Evolutionary conservation across 2,329 filamentous ascomycete genomes (phyloP).

Genomic region (Lachnellula subtilissima): DNA sequence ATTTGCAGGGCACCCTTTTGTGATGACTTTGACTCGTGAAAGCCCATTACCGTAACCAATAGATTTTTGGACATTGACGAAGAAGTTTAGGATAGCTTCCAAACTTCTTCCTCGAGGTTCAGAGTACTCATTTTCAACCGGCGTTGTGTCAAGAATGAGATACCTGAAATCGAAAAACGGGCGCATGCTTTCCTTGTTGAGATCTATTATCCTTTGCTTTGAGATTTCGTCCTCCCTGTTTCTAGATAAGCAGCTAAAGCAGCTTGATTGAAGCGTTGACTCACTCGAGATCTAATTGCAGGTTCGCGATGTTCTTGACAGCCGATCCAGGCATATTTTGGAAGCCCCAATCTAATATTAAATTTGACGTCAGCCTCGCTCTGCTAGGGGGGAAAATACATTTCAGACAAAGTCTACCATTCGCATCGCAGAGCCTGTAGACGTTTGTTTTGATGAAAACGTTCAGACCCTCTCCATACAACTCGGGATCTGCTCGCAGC

Average conservation of each 20-base stretch:
- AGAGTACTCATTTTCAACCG: not conserved
- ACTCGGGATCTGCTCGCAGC: not conserved
- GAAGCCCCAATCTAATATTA: not conserved
- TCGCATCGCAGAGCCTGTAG: not conserved
- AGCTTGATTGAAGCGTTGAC: not conserved
- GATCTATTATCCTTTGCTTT: not conserved
- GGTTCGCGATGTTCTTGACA: not conserved
- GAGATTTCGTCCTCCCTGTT: not conserved
- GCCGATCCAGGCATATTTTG: not conserved
- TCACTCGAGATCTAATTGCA: not conserved
- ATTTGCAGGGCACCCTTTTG: not conserved
- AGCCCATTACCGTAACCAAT: not conserved
- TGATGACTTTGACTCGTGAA: not conserved
- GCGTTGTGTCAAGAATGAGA: not conserved
- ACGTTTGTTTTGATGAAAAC: not conserved
- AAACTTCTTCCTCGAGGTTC: not conserved
- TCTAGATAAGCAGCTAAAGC: not conserved
- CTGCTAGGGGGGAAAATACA: not conserved
- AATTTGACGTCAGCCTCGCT: not conserved
- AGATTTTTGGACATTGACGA: not conserved
- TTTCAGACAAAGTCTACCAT: not conserved
- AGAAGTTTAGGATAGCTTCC: not conserved
- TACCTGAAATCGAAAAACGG: not conserved
- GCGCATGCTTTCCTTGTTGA: not conserved
- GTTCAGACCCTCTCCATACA: not conserved